Evolutionary conservation across 306 rosid species (phyloP), one percentile per base, ranked within the genome.

Genomic region (Malus sieversii): DNA sequence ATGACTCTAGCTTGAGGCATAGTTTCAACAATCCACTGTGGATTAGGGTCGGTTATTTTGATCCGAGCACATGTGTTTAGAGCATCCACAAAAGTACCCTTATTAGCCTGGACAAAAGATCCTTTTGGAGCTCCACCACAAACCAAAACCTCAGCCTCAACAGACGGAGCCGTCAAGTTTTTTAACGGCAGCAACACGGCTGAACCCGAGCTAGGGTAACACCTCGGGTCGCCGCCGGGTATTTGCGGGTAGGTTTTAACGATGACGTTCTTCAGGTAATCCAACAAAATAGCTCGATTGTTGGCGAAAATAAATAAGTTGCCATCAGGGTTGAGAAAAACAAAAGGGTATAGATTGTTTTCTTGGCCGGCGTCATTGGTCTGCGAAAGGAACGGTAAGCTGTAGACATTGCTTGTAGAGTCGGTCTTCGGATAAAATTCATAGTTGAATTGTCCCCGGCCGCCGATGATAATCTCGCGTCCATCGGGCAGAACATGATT

Each of bases 101-200:
- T 74, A 0, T 0, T 0, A 0, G 84, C 27, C 7, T 68, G 27
- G 7, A 8, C n/a, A 48, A 1, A 82, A 4, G 95, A 74, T 4
- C 90, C 91, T 71, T 58, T 87, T 4, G 87, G 86, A 13, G 97
- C 97, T 32, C 95, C 95, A 33, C 97, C 97, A 12, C 97, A 91
- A 0, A 91, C 42, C 79, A 91, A 76, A 35, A 91, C 97, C 75
- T 91, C 97, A 2, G 91, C 91, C 53, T 71, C 85, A 2, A 77
- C 13, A 10, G 1, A 0, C 22, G 10, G 20, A 0, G 86, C 57
- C 29, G 77, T 70, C 2, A 81, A 27, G 27, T 80, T 86, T 58
- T 58, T 83, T 4, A 92, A 6, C 1, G 97, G 97, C 1, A 91
- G 83, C 72, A 91, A 59, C 10, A 91, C 94, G 1, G 87, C 92